Percentiles rank a stretch among this genome's conserved stretches.
phyloP scores from a whole-genome alignment of 2,329 filamentous ascomycete genomes.

The Teratosphaeria nubilosa region DNA sequence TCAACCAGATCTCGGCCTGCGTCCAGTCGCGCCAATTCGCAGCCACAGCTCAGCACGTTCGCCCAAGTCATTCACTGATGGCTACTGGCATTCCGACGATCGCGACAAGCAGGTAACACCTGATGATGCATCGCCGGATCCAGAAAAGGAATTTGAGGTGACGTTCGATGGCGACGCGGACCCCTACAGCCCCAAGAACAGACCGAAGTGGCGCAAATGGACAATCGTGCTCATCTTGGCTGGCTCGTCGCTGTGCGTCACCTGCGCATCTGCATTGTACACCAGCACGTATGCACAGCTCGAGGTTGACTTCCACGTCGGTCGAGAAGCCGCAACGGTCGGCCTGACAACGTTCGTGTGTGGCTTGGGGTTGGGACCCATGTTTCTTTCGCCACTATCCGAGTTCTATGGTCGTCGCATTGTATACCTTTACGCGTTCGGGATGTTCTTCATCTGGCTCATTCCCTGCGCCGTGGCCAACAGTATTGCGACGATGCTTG shows the following conservation, averaged over 20 bases:
- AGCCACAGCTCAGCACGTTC: conserved; percentile 19
- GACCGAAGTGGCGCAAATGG: conserved; percentile 63
- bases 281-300: conserved; percentile 73
- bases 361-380: conserved; percentile 53
- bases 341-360: conserved; percentile 77
- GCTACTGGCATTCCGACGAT: conserved; percentile 16
- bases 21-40: conserved; percentile 3
- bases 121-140: background rate
- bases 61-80: conserved; percentile 20
- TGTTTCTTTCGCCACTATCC: conserved; percentile 52
- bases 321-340: conserved; percentile 62
- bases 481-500: conserved; percentile 55
- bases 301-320: conserved; percentile 61
- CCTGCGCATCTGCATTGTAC: conserved; percentile 74
- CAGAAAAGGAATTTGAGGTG: conserved; percentile 53
- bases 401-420: conserved; percentile 57
- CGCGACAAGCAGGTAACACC: conserved; percentile 9
- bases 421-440: conserved; percentile 59
- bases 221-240: conserved; percentile 65
- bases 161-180: conserved; percentile 66
- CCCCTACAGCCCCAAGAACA: conserved; percentile 62
- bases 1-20: background rate
- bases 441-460: conserved; percentile 54
- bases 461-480: conserved; percentile 61
- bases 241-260: conserved; percentile 68